These are phyloP conservation scores for Vitis vinifera DNA, from an alignment of 164 flowering plant species.

Conservation along the genomic window ASM3070453v1 NC_081818.1:27636001-27636500, in stretches of 20 bases:
- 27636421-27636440: too few species aligned
- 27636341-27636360: too few species aligned
- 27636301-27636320: too few species aligned
- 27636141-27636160: not conserved
- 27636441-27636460: too few species aligned
- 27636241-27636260: too few species aligned
- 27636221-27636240: not conserved
- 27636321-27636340: too few species aligned
- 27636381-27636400: too few species aligned
- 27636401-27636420: too few species aligned
- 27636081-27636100: not conserved
- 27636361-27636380: too few species aligned
- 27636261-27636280: too few species aligned
- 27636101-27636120: not conserved
- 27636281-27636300: too few species aligned
- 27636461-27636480: too few species aligned
- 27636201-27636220: not conserved
- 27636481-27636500: not conserved
- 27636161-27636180: not conserved
- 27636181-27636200: not conserved
- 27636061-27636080: not conserved
- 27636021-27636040: not conserved
- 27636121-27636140: not conserved
- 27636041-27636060: not conserved
- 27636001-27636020: not conserved